Evolutionary conservation across 2,329 filamentous ascomycete genomes (phyloP), one percentile per base, ranked within the genome.

Genomic region (Aaosphaeria pasadenensis): DNA sequence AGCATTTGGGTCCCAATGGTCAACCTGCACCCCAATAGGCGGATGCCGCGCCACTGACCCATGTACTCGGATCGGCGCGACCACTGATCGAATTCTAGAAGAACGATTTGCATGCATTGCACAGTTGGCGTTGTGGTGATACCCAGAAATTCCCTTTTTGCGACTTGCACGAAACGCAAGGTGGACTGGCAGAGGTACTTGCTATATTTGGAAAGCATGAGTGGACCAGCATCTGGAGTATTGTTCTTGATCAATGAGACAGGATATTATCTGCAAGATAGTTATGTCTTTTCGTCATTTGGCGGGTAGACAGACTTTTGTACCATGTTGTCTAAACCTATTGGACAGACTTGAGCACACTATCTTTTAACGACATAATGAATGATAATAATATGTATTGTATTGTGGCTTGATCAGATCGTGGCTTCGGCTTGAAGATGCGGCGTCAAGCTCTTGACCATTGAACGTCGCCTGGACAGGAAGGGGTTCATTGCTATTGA

Each of bases 101-200:
- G 46, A 48, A 59, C 52, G 53, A 58, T 54, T 57, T 51, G 53
- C 56, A 55, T 53, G 64, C 60, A 64, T 66, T 66, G 58, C 58
- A 62, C 59, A 54, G 52, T 49, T 54, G 63, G 64, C 61, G 64
- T 67, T 63, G 52, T 53, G 51, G 53, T 57, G 56, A 68, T 67
- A 67, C 63, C 63, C 63, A 56, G 35, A 54, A 52, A 32, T 49
- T 54, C 49, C 52, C 42, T 55, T 59, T 24, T 24, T 24, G 17
- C 17, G 17, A 24, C 17, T 24, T 24, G 17, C 17, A 24, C 17
- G 17, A 24, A 24, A 41, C 31, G 36, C 38, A 49, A 30, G 9
- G 36, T 13, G 45, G n/a, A 29, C 11, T 13, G 30, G 33, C 17
- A 24, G 17, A 24, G 17, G 17, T 24, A 24, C 17, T 24, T 24